Evolutionary conservation across 805 yeast species (phyloP).

Genomic region (Metschnikowia picachoensis): DNA sequence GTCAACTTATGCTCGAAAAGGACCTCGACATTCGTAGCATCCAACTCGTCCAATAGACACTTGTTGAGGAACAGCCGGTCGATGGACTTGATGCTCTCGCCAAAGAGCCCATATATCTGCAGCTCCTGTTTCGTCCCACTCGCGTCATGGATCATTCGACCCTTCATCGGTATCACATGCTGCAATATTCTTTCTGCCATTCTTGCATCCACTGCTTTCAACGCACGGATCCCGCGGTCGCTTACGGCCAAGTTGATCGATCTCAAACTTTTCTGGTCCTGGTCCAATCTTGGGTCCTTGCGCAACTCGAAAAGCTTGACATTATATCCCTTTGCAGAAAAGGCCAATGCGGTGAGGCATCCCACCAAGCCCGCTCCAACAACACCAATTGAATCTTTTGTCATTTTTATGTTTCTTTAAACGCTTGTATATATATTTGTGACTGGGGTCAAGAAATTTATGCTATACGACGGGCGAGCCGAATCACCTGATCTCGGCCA

Average conservation of each 20-base stretch:
- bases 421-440: too few species aligned
- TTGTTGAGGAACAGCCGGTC: slow-evolving; percentile 71
- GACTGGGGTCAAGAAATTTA: too few species aligned
- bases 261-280: slow-evolving; percentile 41
- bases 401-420: neutral
- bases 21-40: slow-evolving; percentile 41
- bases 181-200: slow-evolving; percentile 54
- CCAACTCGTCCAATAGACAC: slow-evolving; percentile 58
- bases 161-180: slow-evolving; percentile 78
- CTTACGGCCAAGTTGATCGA: slow-evolving; percentile 90
- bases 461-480: too few species aligned
- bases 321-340: slow-evolving; percentile 63
- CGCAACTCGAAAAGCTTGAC: slow-evolving; percentile 75
- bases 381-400: slow-evolving; percentile 40
- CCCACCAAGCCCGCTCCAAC: slow-evolving; percentile 94
- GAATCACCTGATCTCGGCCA: neutral
- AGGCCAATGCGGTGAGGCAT: slow-evolving; percentile 75
- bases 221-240: slow-evolving; percentile 72
- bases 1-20: slow-evolving; percentile 56
- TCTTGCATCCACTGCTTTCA: slow-evolving; percentile 55
- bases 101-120: slow-evolving; percentile 75
- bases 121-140: slow-evolving; percentile 55
- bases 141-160: slow-evolving; percentile 81
- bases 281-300: slow-evolving; percentile 53
- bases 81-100: slow-evolving; percentile 82